These are phyloP conservation scores for Penicillium sp. DNA, from an alignment of 2,329 filamentous ascomycete species.

Conservation along the genomic window DNA sequence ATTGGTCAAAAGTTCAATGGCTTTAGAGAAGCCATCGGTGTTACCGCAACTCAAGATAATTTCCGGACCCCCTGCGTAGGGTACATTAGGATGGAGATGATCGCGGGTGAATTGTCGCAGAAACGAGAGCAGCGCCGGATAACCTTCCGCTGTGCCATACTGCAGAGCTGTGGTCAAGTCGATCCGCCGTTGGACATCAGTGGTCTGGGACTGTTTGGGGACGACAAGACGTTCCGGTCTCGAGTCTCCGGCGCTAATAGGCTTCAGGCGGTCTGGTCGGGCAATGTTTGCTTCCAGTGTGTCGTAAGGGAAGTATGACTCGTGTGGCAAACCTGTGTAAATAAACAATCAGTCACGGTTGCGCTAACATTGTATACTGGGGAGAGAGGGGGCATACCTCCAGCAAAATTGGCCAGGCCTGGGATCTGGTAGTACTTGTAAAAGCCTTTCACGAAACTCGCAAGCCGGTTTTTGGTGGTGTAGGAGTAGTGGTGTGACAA, in stretches of 20 bases:
- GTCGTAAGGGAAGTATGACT: conserved; percentile 84
- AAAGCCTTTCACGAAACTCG: conserved; percentile 73
- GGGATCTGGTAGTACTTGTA: conserved; percentile 79
- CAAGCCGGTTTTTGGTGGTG: conserved; percentile 63
- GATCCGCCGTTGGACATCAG: conserved; percentile 67
- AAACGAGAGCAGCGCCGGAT: conserved; percentile 75
- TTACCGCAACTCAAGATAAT: conserved; percentile 77
- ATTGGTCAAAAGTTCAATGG: conserved; percentile 72
- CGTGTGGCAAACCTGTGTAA: conserved; percentile 70
- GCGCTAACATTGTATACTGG: neutral
- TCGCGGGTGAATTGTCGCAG: conserved; percentile 75
- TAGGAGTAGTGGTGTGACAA: conserved; percentile 77
- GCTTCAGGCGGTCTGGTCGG: conserved; percentile 71
- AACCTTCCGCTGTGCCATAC: conserved; percentile 81
- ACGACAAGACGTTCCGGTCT: conserved; percentile 63
- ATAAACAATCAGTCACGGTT: neutral
- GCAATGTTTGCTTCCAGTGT: conserved; percentile 82
- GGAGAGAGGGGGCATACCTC: conserved; percentile 44
- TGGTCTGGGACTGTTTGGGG: conserved; percentile 64
- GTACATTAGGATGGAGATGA: conserved; percentile 76
- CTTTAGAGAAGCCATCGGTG: conserved; percentile 83
- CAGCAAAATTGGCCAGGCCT: conserved; percentile 62
- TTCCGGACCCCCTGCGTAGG: conserved; percentile 74
- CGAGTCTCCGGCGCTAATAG: conserved; percentile 59
- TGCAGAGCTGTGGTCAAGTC: conserved; percentile 81